These are phyloP conservation scores for Orbilia javanica DNA, from an alignment of 2,329 filamentous ascomycete species.

Conservation along the genomic window DNA sequence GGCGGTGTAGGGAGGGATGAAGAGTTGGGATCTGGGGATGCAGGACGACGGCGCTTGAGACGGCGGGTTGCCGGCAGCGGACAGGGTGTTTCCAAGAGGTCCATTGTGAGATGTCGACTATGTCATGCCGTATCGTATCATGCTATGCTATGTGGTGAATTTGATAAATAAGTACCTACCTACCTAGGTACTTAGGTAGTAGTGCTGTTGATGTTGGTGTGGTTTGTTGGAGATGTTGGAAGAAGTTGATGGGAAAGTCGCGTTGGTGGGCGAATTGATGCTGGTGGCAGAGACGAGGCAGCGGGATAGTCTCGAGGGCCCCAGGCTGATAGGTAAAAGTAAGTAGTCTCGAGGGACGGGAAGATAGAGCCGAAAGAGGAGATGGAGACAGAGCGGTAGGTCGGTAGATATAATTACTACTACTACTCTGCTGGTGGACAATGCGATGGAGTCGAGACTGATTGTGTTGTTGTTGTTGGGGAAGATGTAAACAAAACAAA, in stretches of 20 bases:
- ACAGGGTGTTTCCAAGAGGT: slow-evolving; percentile 50
- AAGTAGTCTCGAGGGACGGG: background rate
- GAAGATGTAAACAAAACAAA: slow-evolving; percentile 9
- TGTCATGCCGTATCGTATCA: no score
- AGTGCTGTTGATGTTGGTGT: no score
- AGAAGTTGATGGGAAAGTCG: slow-evolving; percentile 3
- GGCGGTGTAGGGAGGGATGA: slow-evolving; percentile 20
- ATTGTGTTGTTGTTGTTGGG: background rate
- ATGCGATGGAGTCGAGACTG: no score
- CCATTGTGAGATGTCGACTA: no score
- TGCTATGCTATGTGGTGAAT: background rate
- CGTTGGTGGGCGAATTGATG: background rate
- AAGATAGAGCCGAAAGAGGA: background rate
- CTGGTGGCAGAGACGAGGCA: background rate
- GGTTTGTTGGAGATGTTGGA: background rate
- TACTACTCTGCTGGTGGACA: no score
- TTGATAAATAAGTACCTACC: no score
- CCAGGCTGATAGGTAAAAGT: background rate
- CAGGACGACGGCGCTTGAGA: slow-evolving; percentile 41
- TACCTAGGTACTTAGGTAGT: no score
- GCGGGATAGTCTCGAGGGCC: no score
- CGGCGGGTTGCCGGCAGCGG: slow-evolving; percentile 24
- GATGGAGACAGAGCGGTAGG: no score
- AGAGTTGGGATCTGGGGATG: slow-evolving; percentile 27
- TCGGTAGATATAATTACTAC: no score